These are phyloP conservation scores for Dioscorea dumetorum DNA, from an alignment of 106 monocot genomes.

Conservation along the genomic window DNA sequence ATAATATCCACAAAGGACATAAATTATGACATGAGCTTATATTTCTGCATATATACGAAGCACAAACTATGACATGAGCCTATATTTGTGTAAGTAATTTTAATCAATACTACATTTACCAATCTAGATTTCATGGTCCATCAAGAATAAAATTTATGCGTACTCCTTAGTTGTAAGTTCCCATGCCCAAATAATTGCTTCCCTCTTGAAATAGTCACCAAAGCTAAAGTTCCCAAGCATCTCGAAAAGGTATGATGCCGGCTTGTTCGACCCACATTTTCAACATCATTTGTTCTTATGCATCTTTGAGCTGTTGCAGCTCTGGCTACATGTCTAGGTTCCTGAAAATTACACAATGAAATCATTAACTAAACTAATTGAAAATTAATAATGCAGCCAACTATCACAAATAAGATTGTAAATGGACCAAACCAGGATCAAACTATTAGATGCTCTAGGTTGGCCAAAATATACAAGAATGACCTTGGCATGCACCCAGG, in stretches of 20 bases:
- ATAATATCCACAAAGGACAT: no score
- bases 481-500: no score
- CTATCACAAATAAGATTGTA: no score
- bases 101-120: slow-evolving; percentile 52
- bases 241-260: slow-evolving; percentile 99
- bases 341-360: slow-evolving; percentile 25
- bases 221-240: slow-evolving; percentile 99
- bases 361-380: not conserved
- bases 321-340: slow-evolving; percentile 65
- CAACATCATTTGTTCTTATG: slow-evolving; percentile 93
- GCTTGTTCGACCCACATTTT: slow-evolving; percentile 83
- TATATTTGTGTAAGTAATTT: not conserved
- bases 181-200: slow-evolving; percentile 97
- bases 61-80: not conserved
- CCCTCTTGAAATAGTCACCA: slow-evolving; percentile 99
- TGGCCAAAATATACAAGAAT: no score
- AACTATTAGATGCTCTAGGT: no score
- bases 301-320: slow-evolving; percentile 88
- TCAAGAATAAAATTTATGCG: slow-evolving; percentile 52
- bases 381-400: no score
- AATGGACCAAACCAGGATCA: no score
- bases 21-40: no score
- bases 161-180: slow-evolving; percentile 99
- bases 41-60: not conserved
- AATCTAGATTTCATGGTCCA: slow-evolving; percentile 60